A percentile compares a stretch with the other conserved stretches of the same genome.
Evolutionary conservation across 75 land plant genomes (phyloP).

Genomic region (Selaginella moellendorffii): DNA sequence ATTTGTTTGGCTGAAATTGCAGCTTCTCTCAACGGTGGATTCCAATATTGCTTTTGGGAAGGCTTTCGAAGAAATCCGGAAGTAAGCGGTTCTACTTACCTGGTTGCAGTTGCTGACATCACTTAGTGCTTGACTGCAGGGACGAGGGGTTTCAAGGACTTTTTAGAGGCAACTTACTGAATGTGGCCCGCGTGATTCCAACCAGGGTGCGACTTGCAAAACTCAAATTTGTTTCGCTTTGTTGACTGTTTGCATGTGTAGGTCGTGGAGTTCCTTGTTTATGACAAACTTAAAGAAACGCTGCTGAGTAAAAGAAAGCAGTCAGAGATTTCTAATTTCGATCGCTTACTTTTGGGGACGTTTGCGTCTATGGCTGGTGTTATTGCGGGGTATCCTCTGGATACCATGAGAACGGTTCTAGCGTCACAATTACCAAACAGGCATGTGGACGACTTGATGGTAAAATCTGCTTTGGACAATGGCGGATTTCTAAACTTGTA

Average conservation of each 20-base stretch:
- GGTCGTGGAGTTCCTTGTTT: slow-evolving; percentile 13
- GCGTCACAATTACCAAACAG: slow-evolving; percentile 6
- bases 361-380: slow-evolving; percentile 12
- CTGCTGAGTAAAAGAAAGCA: neutral
- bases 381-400: slow-evolving; percentile 11
- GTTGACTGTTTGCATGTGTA: neutral
- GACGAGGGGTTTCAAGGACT: slow-evolving; percentile 10
- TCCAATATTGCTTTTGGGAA: neutral
- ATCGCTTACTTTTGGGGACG: slow-evolving; percentile 9
- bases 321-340: neutral
- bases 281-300: slow-evolving; percentile 8
- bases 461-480: slow-evolving; percentile 4
- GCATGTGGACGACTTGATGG: neutral
- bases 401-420: slow-evolving; percentile 12
- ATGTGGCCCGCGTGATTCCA: slow-evolving; percentile 11
- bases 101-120: too few species aligned
- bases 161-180: slow-evolving; percentile 14
- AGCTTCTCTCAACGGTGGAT: slow-evolving; percentile 17
- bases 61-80: neutral
- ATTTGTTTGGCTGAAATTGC: neutral
- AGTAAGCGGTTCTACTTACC: neutral
- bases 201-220: slow-evolving; percentile 16
- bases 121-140: too few species aligned
- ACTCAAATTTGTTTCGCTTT: too few species aligned
- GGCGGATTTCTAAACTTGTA: slow-evolving; percentile 7